Conservation (phyloP, 2,329 filamentous ascomycete species). For the Colletotrichum lindemuthianum region DNA sequence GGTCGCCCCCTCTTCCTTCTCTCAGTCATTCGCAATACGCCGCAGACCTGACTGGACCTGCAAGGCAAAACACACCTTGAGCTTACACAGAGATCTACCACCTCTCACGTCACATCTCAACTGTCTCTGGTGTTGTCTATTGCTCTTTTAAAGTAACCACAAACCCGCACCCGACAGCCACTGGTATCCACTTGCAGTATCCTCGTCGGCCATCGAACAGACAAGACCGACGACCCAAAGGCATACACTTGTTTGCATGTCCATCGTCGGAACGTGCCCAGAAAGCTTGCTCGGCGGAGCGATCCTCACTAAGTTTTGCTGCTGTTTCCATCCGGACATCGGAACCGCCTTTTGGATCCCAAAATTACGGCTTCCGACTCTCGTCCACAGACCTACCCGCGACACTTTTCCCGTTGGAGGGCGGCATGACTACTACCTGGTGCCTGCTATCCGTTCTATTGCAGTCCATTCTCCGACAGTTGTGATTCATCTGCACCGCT, state of each 20-base stretch:
- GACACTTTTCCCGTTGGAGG: constrained; percentile 12
- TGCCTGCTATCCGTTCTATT: constrained; percentile 26
- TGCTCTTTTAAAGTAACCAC: constrained; percentile 33
- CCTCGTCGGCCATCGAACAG: constrained; percentile 17
- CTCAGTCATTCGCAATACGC: constrained; percentile 17
- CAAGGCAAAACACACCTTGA: constrained; percentile 3
- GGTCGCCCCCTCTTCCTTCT: constrained; percentile 15
- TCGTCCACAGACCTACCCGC: constrained; percentile 5
- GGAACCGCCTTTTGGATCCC: constrained; percentile 10
- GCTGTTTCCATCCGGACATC: background rate
- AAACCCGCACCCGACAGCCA: constrained; percentile 31
- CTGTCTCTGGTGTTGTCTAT: constrained; percentile 19
- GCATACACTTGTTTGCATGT: constrained; percentile 15
- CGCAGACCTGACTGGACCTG: background rate
- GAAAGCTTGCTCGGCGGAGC: constrained; percentile 26
- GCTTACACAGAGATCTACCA: constrained; percentile 9
- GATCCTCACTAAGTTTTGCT: constrained; percentile 31
- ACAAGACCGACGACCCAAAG: background rate
- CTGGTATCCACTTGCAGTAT: constrained; percentile 29
- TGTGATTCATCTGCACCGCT: constrained; percentile 26
- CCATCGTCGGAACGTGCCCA: constrained; percentile 29
- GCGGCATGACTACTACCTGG: constrained; percentile 25
- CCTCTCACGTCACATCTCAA: constrained; percentile 33
- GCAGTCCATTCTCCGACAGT: constrained; percentile 22
- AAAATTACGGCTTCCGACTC: constrained; percentile 12